phyloP scores from a whole-genome alignment of 768 basidiomycete genomes.

The Boletus reticuloceps region DNA sequence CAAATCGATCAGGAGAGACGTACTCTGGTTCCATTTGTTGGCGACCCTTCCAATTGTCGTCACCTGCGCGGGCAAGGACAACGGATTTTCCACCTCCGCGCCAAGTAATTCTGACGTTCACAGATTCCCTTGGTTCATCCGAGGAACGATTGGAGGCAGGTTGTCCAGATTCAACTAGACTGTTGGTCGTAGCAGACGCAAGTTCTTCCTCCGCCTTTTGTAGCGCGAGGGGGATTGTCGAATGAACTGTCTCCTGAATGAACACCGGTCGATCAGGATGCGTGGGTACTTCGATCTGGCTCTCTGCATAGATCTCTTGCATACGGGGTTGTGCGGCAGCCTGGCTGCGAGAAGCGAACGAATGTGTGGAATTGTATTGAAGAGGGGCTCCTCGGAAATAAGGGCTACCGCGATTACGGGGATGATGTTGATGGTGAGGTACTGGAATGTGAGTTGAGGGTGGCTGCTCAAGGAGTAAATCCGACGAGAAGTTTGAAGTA shows the following conservation, averaged over 20 bases:
- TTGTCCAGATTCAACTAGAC: constrained; percentile 20
- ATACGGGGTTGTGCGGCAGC: constrained; percentile 37
- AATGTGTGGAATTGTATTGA: constrained; percentile 44
- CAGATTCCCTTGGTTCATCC: constrained; percentile 30
- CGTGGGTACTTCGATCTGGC: constrained; percentile 30
- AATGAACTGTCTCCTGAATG: constrained; percentile 56
- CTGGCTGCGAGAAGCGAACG: constrained; percentile 37
- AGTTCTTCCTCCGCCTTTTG: constrained; percentile 34
- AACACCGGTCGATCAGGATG: constrained; percentile 38
- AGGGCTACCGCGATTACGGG: constrained; percentile 31
- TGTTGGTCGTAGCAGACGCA: constrained; percentile 11
- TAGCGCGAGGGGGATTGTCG: constrained; percentile 59
- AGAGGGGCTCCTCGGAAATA: constrained; percentile 36
- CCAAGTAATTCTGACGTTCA: constrained; percentile 60
- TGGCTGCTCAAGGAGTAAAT: constrained; percentile 40
- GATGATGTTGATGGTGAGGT: constrained; percentile 28
- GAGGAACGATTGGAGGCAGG: constrained; percentile 17
- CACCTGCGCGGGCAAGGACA: constrained; percentile 67
- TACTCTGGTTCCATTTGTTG: constrained; percentile 64
- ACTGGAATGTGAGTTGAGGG: constrained; percentile 44
- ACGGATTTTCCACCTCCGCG: constrained; percentile 62
- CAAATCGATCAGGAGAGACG: constrained; percentile 26
- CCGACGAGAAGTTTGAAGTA: constrained; percentile 35
- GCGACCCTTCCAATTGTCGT: constrained; percentile 74
- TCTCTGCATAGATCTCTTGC: constrained; percentile 44